A percentile compares a stretch with the other conserved stretches of the same genome.
Evolutionary conservation across 192 early-diverging fungal genomes (phyloP).

Genomic region (Powellomyces hirtus): DNA sequence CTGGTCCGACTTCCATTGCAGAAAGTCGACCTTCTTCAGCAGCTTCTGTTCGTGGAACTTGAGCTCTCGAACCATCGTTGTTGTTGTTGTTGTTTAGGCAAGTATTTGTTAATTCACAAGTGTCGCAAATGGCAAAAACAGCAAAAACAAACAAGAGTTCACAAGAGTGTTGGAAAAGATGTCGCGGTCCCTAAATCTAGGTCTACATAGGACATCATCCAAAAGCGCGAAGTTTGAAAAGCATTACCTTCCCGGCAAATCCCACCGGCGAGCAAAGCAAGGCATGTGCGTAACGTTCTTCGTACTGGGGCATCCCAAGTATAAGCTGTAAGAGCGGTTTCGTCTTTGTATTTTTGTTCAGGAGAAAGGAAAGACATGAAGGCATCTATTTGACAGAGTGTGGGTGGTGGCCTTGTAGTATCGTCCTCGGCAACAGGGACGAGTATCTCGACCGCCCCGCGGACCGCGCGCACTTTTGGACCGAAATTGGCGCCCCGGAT

Average conservation of each 20-base stretch:
- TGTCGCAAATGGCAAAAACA: no score
- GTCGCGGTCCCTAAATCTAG: no score
- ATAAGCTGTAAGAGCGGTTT: slow-evolving; percentile 23
- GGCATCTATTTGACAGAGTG: background rate
- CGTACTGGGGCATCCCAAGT: slow-evolving; percentile 10
- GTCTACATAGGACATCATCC: no score
- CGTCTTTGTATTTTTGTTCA: background rate
- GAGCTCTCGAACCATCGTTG: slow-evolving; percentile 47
- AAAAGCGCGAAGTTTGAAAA: no score
- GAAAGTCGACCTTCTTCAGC: slow-evolving; percentile 92
- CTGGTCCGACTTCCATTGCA: slow-evolving; percentile 87
- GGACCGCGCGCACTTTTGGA: slow-evolving; percentile 29
- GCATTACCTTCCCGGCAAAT: no score
- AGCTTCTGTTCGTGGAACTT: slow-evolving; percentile 96
- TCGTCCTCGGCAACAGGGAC: slow-evolving; percentile 41
- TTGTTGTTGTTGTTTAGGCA: no score
- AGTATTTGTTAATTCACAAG: no score
- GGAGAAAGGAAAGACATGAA: background rate
- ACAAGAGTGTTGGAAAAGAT: no score
- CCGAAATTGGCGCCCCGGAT: slow-evolving; percentile 7
- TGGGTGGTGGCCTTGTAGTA: background rate
- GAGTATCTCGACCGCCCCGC: slow-evolving; percentile 39
- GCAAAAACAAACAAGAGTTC: no score
- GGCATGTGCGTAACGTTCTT: slow-evolving; percentile 25
- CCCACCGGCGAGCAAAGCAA: background rate